These are phyloP conservation scores for Hepatocystis sp. DNA, from an alignment of 169 alveolate species.

Conservation along the genomic window DNA sequence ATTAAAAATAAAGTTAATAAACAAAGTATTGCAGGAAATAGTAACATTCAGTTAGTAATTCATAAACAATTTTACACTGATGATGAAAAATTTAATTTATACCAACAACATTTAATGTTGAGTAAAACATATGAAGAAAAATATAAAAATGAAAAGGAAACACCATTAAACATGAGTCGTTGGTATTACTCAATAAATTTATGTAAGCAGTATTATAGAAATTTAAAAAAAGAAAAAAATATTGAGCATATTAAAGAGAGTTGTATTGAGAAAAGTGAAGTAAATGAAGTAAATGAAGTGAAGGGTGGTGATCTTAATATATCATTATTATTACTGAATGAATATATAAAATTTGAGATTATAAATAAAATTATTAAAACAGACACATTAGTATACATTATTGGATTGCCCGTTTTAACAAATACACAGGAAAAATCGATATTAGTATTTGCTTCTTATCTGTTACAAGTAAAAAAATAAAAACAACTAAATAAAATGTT, in stretches of 20 bases:
- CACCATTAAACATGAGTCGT: background rate
- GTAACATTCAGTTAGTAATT: slow-evolving; percentile 28
- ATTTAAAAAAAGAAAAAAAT: slow-evolving; percentile 3
- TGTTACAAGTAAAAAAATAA: slow-evolving; percentile 22
- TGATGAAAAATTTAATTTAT: slow-evolving; percentile 43
- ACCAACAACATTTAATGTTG: slow-evolving; percentile 13
- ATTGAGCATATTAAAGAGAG: too few relatives aligned
- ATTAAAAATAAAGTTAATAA: slow-evolving; percentile 36
- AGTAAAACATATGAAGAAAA: background rate
- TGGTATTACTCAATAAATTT: slow-evolving; percentile 23
- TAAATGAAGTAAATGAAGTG: background rate
- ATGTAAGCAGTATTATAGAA: slow-evolving; percentile 16
- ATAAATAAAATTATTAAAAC: slow-evolving; percentile 41
- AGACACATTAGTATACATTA: slow-evolving; percentile 35
- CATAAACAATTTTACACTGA: slow-evolving; percentile 49
- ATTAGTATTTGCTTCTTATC: slow-evolving; percentile 61
- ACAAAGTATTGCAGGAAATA: background rate
- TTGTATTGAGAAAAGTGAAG: too few relatives aligned
- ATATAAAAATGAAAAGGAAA: background rate
- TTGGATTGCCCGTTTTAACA: slow-evolving; percentile 58
- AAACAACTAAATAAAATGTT: too few relatives aligned
- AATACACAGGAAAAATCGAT: slow-evolving; percentile 59
- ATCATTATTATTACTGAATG: slow-evolving; percentile 34
- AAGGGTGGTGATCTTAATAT: background rate
- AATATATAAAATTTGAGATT: slow-evolving; percentile 32